Base-by-base conservation (phyloP, 129 eudicot genomes). In the Flaveria sonorensis region DNA sequence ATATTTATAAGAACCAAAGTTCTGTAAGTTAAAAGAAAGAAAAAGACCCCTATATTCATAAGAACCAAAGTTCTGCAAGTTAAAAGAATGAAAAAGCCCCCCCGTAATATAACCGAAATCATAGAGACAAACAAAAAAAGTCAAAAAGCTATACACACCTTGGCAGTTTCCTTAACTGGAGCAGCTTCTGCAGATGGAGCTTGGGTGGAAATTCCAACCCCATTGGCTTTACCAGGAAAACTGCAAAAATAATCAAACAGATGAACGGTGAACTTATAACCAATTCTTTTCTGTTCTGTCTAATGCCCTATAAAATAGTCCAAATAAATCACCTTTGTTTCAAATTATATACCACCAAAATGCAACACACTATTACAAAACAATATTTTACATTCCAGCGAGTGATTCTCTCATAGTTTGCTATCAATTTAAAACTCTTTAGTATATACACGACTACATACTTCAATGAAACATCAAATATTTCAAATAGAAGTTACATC, bases 171-270 rank as follows among this genome's bases (percentile, higher is more conserved):
- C 82, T 82, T 83, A 23, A 85, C 89, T 4, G 91, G 89, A 51
- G 86, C 85, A 75, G 86, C 82, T 81, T 79, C 88, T 30, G 88
- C 83, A 8, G 93, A 75, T 56, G 87, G 81, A 75, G 82, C 79
- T 64, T 82, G 85, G 10, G 82, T 72, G 19, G 78, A 87, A 18
- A 92, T 57, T 45, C 82, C 79, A 66, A 92, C 96, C 6, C 97
- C 97, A 16, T 68, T 86, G 26, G 96, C 92, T 76, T 84, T 92
- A 52, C 97, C 97, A 14, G 96, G 97, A 75, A 92, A 92, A 70
- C 97, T 92, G 79, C 68, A 83, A 16, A 23, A 1, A 15, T 21
- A 7, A 56, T 40, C 2, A 11, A 56, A 42, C 2, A 18, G 16
- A 26, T 57, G 45, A 32, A 39, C 24, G 1, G 15, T 66, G 26